Conservation (phyloP, 2,329 filamentous ascomycete genomes). For the Diaporthe citrichinensis region DNA sequence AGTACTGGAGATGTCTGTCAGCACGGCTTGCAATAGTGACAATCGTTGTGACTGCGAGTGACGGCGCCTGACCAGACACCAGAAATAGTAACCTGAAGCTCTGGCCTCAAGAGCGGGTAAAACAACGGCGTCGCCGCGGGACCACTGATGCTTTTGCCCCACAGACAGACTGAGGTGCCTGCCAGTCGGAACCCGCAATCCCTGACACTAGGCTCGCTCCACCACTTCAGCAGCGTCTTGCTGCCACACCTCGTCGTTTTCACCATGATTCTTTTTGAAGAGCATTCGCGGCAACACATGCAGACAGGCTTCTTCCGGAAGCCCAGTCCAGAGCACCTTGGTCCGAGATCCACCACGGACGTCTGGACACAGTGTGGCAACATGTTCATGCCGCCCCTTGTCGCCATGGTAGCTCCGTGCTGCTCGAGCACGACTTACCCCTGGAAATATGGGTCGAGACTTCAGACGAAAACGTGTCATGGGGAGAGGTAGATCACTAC, state of each 20-base stretch:
- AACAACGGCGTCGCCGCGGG: constrained; percentile 33
- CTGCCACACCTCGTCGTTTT: not conserved
- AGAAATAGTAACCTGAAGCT: constrained; percentile 29
- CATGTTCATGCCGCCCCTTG: constrained; percentile 27
- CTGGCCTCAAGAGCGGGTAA: constrained; percentile 13
- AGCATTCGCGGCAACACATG: not conserved
- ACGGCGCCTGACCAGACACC: not conserved
- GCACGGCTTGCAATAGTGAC: not conserved
- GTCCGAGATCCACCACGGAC: constrained; percentile 18
- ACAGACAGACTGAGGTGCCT: constrained; percentile 15
- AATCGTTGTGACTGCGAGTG: not conserved
- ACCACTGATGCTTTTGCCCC: constrained; percentile 22
- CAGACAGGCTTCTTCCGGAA: constrained; percentile 17
- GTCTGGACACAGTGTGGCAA: constrained; percentile 37
- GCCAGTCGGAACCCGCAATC: constrained; percentile 23
- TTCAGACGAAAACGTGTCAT: constrained; percentile 41
- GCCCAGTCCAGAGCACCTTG: constrained; percentile 21
- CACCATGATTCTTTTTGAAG: not conserved
- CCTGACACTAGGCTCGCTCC: constrained; percentile 2
- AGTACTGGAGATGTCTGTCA: not conserved
- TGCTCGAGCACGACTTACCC: constrained; percentile 36
- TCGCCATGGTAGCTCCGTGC: constrained; percentile 17
- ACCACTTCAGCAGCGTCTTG: not conserved
- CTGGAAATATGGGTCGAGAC: constrained; percentile 35
- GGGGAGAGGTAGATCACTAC: constrained; percentile 33